Evolutionary conservation across 148 eudicot species (phyloP).

Genomic region (Mesembryanthemum crystallinum): DNA sequence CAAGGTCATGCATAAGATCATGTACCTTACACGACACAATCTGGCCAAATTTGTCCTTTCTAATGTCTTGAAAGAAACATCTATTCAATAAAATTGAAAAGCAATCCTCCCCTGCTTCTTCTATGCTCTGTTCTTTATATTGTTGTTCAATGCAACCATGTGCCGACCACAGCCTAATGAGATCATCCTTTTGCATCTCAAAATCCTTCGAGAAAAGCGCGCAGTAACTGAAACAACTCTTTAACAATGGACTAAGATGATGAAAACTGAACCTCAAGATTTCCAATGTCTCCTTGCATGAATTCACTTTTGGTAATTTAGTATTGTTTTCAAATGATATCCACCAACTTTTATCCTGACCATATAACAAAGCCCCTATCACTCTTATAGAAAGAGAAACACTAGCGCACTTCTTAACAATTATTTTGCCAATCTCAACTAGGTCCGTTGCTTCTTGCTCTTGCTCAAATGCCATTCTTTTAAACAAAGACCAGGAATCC

Average conservation of each 20-base stretch:
- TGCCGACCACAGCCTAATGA: background rate
- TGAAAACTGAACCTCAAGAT: background rate
- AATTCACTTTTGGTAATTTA: background rate
- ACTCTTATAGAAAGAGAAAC: background rate
- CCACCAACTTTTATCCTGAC: background rate
- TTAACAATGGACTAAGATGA: background rate
- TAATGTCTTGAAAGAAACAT: no score
- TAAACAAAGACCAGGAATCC: background rate
- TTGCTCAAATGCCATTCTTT: background rate
- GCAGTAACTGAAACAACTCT: background rate
- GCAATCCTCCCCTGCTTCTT: background rate
- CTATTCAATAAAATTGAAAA: no score
- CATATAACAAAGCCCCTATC: background rate
- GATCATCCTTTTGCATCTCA: background rate
- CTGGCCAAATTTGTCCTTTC: no score
- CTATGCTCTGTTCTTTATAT: background rate
- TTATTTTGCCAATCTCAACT: background rate
- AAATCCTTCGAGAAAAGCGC: background rate
- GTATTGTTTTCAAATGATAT: background rate
- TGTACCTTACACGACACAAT: no score
- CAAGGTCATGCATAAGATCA: conserved; percentile 6
- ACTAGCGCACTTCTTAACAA: background rate
- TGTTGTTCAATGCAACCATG: background rate
- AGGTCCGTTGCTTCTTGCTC: background rate
- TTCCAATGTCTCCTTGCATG: background rate